Percentiles rank a stretch among this genome's conserved stretches.
phyloP scores from a whole-genome alignment of 2,329 filamentous ascomycete species.

The Botrytis squamosa region DNA sequence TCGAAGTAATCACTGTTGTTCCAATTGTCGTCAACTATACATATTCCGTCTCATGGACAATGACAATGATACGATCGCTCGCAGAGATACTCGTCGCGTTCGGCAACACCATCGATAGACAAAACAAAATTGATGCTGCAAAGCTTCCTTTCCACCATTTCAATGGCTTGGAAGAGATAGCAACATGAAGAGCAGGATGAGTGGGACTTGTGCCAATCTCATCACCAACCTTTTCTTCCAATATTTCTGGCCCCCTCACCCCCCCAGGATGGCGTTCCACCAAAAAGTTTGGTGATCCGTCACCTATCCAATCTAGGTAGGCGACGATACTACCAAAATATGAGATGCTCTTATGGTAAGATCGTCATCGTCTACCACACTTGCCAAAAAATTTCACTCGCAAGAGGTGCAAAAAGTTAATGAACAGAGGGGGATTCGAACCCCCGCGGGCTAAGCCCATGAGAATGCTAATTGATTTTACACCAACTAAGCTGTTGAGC shows the following conservation, averaged over 20 bases:
- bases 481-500: constrained; percentile 8
- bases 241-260: neutral
- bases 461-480: constrained; percentile 11
- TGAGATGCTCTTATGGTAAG: neutral
- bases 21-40: neutral
- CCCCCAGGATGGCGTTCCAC: neutral
- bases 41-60: neutral
- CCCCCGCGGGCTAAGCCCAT: constrained; percentile 20
- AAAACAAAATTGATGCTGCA: neutral
- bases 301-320: neutral
- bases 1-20: neutral
- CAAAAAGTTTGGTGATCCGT: neutral
- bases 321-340: neutral
- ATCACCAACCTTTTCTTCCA: neutral
- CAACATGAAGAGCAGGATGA: no score
- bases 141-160: neutral
- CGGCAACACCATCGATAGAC: neutral
- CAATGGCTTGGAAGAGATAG: no score
- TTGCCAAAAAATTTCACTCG: neutral
- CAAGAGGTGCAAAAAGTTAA: neutral
- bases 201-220: no score
- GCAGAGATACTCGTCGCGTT: no score
- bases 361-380: neutral
- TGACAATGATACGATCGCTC: neutral
- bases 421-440: constrained; percentile 24